Base-by-base conservation (phyloP, 352 stramenopile genomes). In the Phytophthora fragariaefolia region DNA sequence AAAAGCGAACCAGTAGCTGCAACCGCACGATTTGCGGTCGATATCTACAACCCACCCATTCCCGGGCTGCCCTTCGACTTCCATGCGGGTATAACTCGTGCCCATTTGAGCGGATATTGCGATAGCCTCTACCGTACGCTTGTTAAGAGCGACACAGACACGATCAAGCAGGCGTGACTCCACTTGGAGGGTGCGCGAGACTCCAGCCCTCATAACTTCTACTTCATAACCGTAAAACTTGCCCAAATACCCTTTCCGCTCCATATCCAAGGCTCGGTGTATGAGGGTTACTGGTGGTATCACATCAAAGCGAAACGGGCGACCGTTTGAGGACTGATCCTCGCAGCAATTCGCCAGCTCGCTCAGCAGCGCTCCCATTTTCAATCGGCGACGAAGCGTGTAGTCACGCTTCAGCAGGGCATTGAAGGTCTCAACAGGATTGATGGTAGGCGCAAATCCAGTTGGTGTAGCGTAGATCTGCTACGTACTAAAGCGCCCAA, bases 1-100 rank as follows among this genome's bases (percentile, higher is more conserved):
- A 50, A 59, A 59, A 6, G 13, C 38, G 34, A 45, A 42, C 0
- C 10, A 60, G 38, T 60, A 60, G 15, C 40, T 23, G 22, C 53
- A 60, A 1, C 24, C 22, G 13, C 40, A 60, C 53, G 24, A 60
- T n/a, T 18, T 40, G 4, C 34, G 40, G 13, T 34, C 18, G 0
- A 38, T 32, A 34, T 60, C 53, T 17, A 60, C 53, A 17, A 43
- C 15, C 48, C 48, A 55, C 0, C 48, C 48, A n/a, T 28, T 2
- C 26, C n/a, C 3, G 5, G 48, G 48, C 17, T 55, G 28, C 6
- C 48, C 27, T 38, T 43, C 27, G 1, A 40, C n/a, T 27, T 55
- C 48, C 28, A 28, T 55, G 6, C 48, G 27, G 48, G 48, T 15
- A 27, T 55, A 55, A 15, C 43, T 55, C 5, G 27, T 45, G 30